Evolutionary conservation across 1,284 basidiomycete genomes (phyloP).

Genomic region (Cutaneotrichosporon sp.): DNA sequence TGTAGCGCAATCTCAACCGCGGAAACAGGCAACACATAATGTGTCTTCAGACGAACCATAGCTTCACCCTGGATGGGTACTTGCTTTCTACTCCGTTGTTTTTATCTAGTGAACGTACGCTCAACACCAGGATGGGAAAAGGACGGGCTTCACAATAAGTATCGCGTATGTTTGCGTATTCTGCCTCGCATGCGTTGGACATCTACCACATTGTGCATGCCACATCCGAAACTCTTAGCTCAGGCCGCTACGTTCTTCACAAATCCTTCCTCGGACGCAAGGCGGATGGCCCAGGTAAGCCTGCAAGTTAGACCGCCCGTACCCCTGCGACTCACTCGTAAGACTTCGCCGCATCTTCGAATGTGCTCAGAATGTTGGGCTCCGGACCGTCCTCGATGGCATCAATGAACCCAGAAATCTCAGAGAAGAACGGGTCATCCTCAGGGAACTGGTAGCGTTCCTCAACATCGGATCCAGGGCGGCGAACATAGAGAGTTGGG

Average conservation of each 20-base stretch:
- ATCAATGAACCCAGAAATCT: conserved; percentile 79
- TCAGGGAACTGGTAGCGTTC: conserved; percentile 61
- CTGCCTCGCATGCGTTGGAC: too few species aligned
- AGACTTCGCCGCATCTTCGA: conserved; percentile 72
- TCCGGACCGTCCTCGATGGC: conserved; percentile 58
- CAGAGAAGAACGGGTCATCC: conserved; percentile 88
- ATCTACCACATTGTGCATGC: too few species aligned
- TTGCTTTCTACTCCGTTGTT: too few species aligned
- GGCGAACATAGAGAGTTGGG: conserved; percentile 77
- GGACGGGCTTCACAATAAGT: too few species aligned
- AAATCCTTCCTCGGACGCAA: conserved; percentile 1
- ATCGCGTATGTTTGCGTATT: too few species aligned
- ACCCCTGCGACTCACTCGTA: conserved; percentile 58
- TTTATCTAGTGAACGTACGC: too few species aligned
- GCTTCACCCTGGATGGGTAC: too few species aligned
- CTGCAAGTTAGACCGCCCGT: not conserved
- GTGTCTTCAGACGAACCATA: too few species aligned
- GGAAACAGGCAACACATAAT: too few species aligned
- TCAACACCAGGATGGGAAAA: too few species aligned
- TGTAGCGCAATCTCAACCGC: too few species aligned
- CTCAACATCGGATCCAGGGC: conserved; percentile 54
- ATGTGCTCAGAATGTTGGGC: conserved; percentile 45
- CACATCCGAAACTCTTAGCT: too few species aligned
- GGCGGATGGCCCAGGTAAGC: conserved; percentile 58
- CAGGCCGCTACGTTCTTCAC: not conserved